Conservation (phyloP, 1,284 basidiomycete genomes). For the Pseudozyma sp. region DNA sequence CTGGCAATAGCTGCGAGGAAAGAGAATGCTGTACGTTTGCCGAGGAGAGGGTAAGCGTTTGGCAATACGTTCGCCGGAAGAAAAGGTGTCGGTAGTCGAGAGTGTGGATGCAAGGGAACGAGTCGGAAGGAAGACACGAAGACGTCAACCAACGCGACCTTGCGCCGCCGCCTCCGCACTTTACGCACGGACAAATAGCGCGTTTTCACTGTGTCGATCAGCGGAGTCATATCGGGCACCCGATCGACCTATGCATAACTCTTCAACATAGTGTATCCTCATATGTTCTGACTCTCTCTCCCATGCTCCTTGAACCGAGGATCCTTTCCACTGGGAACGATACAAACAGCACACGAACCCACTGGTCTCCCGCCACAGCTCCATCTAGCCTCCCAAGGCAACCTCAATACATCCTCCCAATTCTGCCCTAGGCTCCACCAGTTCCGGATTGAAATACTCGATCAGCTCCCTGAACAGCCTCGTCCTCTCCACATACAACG, state of each 20-base stretch:
- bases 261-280: too few species aligned
- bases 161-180: not conserved
- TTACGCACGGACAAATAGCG: constrained; percentile 3
- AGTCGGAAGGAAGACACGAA: not conserved
- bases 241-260: not conserved
- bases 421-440: constrained; percentile 63
- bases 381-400: constrained; percentile 24
- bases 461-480: constrained; percentile 61
- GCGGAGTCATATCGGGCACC: not conserved
- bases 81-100: too few species aligned
- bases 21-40: too few species aligned
- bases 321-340: too few species aligned
- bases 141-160: not conserved
- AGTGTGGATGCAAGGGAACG: not conserved
- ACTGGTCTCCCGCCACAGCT: not conserved
- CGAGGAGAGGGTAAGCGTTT: too few species aligned
- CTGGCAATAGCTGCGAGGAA: too few species aligned
- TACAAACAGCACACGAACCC: not conserved
- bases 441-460: constrained; percentile 61
- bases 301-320: too few species aligned
- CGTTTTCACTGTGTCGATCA: not conserved
- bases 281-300: too few species aligned
- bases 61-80: too few species aligned
- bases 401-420: constrained; percentile 58
- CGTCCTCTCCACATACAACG: constrained; percentile 54